Evolutionary conservation across 371 early-diverging fungal genomes (phyloP).

Genomic region (Parasitella parasitica): DNA sequence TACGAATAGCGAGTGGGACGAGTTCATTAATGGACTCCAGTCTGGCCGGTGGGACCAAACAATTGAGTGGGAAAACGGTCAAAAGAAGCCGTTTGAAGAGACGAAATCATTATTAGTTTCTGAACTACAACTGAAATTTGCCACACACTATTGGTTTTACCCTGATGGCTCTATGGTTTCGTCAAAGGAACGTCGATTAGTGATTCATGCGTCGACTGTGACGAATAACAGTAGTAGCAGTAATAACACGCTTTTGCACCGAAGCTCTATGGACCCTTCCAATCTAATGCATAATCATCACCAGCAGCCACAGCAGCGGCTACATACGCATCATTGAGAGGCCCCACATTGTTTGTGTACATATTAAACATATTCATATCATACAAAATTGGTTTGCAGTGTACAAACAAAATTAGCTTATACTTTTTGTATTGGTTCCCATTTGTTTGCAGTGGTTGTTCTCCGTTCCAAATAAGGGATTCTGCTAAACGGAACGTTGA

Average conservation of each 20-base stretch:
- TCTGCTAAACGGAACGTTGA: neutral
- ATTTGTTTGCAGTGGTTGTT: neutral
- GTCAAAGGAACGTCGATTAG: conserved; percentile 19
- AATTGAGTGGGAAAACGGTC: conserved; percentile 26
- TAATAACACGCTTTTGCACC: neutral
- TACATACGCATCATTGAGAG: conserved; percentile 1
- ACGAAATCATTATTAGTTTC: conserved; percentile 24
- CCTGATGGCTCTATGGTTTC: conserved; percentile 27
- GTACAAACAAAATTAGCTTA: neutral
- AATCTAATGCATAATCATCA: neutral
- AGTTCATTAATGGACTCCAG: conserved; percentile 39
- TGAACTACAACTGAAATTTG: conserved; percentile 35
- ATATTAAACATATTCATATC: neutral
- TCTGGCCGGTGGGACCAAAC: conserved; percentile 39
- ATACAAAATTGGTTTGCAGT: neutral
- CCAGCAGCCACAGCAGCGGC: neutral
- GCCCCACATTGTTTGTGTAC: neutral
- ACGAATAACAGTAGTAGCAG: neutral
- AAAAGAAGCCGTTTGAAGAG: conserved; percentile 1
- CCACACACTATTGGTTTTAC: conserved; percentile 40
- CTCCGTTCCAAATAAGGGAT: neutral
- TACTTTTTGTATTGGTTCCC: neutral
- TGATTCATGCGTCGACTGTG: conserved; percentile 8
- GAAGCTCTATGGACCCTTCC: conserved; percentile 8
- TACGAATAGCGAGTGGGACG: conserved; percentile 55